Evolutionary conservation across 2,329 filamentous ascomycete genomes (phyloP).

Genomic region (Rhexocercosporidium sp.): DNA sequence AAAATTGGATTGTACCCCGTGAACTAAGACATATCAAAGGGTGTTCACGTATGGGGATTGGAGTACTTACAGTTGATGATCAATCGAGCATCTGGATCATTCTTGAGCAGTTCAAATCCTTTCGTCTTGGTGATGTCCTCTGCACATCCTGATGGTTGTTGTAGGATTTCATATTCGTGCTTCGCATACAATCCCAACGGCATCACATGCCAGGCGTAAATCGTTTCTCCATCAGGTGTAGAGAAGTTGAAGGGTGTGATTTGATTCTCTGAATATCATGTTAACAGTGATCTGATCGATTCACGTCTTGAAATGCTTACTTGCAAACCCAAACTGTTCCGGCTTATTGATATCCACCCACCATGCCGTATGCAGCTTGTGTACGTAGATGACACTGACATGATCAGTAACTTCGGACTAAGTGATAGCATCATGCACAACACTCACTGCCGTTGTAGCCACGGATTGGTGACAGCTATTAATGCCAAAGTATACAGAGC

Average conservation of each 20-base stretch:
- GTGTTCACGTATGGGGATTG: not conserved
- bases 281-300: not conserved
- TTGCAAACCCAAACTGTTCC: conserved; percentile 85
- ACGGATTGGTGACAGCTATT: conserved; percentile 68
- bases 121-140: conserved; percentile 60
- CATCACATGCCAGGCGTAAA: conserved; percentile 92
- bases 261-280: conserved; percentile 69
- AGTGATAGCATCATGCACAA: not conserved
- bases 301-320: conserved; percentile 53
- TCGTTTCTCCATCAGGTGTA: conserved; percentile 74
- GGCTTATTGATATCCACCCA: conserved; percentile 78
- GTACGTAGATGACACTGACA: conserved; percentile 74
- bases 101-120: conserved; percentile 65
- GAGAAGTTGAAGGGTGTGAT: conserved; percentile 82
- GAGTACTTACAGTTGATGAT: conserved; percentile 64
- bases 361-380: conserved; percentile 75
- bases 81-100: conserved; percentile 67
- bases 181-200: conserved; percentile 77
- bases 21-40: conserved; percentile 52
- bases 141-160: conserved; percentile 48
- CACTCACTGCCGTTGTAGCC: conserved; percentile 79
- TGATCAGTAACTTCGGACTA: not conserved
- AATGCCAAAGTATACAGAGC: conserved; percentile 71
- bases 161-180: conserved; percentile 67
- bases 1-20: conserved; percentile 57